Evolutionary conservation across 2,329 filamentous ascomycete genomes (phyloP).

Genomic region (Botryotinia narcissicola): DNA sequence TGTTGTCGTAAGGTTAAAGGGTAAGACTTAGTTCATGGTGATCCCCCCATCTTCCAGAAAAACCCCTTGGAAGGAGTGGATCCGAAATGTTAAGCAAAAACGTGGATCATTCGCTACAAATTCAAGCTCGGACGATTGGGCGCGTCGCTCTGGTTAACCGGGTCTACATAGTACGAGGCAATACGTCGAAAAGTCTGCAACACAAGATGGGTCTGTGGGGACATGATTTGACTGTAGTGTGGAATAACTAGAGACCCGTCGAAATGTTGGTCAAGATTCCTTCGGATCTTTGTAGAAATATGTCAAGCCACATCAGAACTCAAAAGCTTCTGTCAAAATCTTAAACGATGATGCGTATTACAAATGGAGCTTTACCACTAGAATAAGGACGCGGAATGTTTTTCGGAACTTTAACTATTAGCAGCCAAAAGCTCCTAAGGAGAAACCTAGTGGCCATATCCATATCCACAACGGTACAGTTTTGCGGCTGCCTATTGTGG

Average conservation of each 20-base stretch:
- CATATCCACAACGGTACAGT: neutral
- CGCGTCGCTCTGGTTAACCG: neutral
- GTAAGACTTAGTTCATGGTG: conserved; percentile 6
- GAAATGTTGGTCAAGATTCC: neutral
- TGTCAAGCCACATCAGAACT: neutral
- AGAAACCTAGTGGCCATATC: neutral
- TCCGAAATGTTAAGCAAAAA: neutral
- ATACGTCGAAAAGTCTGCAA: neutral
- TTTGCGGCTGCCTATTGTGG: conserved; percentile 11
- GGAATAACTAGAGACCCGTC: neutral
- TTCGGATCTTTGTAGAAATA: neutral
- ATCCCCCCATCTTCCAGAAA: conserved; percentile 17
- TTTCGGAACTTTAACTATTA: neutral
- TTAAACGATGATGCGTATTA: neutral
- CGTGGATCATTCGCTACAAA: conserved; percentile 5
- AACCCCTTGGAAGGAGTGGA: conserved; percentile 7
- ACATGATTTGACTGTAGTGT: neutral
- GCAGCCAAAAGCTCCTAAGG: neutral
- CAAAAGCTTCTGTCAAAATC: neutral
- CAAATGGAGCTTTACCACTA: neutral
- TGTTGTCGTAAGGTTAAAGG: neutral
- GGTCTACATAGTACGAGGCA: conserved; percentile 2
- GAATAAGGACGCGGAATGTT: neutral
- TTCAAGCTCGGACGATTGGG: conserved; percentile 9
- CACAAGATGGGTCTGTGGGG: neutral